Base-by-base conservation (phyloP, 2,329 filamentous ascomycete species). In the Elsinoe fawcettii region DNA sequence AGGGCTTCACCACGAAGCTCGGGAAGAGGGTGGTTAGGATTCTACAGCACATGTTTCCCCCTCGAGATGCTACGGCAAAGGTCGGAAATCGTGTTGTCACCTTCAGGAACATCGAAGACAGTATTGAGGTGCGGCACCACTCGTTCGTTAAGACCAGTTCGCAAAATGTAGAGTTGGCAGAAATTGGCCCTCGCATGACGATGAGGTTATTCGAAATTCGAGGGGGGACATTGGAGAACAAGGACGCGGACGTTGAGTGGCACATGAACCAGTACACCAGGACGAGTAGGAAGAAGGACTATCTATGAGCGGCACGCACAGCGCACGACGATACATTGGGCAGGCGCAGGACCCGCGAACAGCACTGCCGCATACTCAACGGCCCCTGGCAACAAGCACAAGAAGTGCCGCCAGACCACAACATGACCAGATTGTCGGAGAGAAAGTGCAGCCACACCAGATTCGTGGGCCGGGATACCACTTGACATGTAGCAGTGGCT, bases 171-270 rank as follows among this genome's bases (percentile, higher is more conserved):
- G 90, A 95, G 71, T 74, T 96, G 65, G 86, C 88, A 12, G 90
- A 96, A 70, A 90, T 95, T 53, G 90, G 92, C 0, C 93, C 93
- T 1, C 80, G 93, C 58, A 96, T 97, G 89, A 96, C 90, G n/a
- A 93, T 97, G 90, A 80, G 90, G 63, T 77, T 90, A 55, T 99
- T 97, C 68, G 90, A 97, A 75, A 96, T 99, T 60, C 81, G 91
- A 47, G 86, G 86, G 55, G 92, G 93, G 14, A 95, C 92, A 3
- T 76, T 96, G 60, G 93, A 97, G 69, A 95, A 91, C 67, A 95
- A 95, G 71, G 88, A 95, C 63, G 92, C 92, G 3, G 93, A 99
- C 72, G 84, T 95, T 3, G 93, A 99, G 74, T 99, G 93, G 93
- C 87, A 93, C 62, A 78, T 99, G 62, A 95, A 89, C 60, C 92